Base-by-base conservation (phyloP, 2,329 filamentous ascomycete species). In the Ceratocystis cubensis region DNA sequence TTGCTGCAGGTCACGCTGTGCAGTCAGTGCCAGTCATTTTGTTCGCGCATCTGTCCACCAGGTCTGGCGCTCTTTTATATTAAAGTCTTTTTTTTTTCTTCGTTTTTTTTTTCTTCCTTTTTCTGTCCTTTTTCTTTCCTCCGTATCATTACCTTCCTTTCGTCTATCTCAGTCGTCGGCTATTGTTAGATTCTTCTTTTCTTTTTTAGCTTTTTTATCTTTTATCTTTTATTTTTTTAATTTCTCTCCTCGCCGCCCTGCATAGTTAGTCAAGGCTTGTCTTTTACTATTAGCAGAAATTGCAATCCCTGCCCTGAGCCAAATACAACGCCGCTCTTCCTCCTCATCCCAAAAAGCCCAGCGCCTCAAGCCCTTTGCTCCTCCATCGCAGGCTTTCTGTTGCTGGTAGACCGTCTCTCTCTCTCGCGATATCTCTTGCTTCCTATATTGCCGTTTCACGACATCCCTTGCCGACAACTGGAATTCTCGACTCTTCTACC, bases 161-260 rank as follows among this genome's bases (percentile, higher is more conserved):
- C 53, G 53, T 57, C 53, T 30, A 46, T 20, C 61, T 28, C 15
- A 46, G 17, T 20, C 13, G 22, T 28, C 62, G 46, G 25, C 62
- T 53, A 64, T 64, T 48, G 46, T 48, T 50, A 30, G 15, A 64
- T 64, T 33, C 6, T 33, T 33, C 30, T 33, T 33, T 33, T 33
- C 30, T 33, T 5, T 61, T 41, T 41, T 4, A 13, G 4, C 37
- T 25, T 41, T 41, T 37, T 53, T 30, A 50, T 64, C 20, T 53
- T 63, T 17, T 48, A 7, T 48, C 37, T 64, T 22, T 20, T 37
- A 28, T 37, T 33, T 63, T 30, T n/a, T 50, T 22, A 46, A 33
- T 64, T 64, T 22, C 45, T 63, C 33, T 17, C 33, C 53, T 53
- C 53, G 53, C 53, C 53, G 53, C 53, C 53, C 53, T 57, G 53